Evolutionary conservation across 345 rosid genomes (phyloP).

Genomic region (Pistacia vera): DNA sequence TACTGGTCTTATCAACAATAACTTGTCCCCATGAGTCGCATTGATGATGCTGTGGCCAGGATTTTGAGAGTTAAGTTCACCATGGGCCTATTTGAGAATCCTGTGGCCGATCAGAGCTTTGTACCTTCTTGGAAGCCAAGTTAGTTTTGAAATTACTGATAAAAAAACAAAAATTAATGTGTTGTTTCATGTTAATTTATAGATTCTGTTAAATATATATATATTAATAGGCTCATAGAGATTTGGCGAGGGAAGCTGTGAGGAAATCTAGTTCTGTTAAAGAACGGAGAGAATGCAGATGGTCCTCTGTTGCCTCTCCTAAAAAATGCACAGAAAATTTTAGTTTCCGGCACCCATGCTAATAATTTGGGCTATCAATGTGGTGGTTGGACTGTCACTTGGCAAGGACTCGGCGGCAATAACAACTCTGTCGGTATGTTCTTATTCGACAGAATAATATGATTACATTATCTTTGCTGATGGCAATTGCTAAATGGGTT

Average conservation of each 20-base stretch:
- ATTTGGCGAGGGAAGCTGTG: constrained; percentile 85
- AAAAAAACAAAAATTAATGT: too few relatives aligned
- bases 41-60: constrained; percentile 73
- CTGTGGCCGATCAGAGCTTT: constrained; percentile 53
- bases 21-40: constrained; percentile 61
- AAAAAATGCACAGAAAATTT: constrained; percentile 56
- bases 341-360: constrained; percentile 87
- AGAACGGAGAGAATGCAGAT: constrained; percentile 60
- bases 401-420: constrained; percentile 72
- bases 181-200: too few relatives aligned
- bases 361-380: constrained; percentile 84
- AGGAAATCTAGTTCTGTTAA: constrained; percentile 83
- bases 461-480: too few relatives aligned
- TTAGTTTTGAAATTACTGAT: background rate
- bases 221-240: constrained; percentile 57
- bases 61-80: constrained; percentile 77
- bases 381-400: constrained; percentile 84
- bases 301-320: constrained; percentile 65
- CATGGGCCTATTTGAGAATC: constrained; percentile 76
- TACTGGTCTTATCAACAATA: constrained; percentile 43
- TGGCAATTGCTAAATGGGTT: too few relatives aligned
- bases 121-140: constrained; percentile 61
- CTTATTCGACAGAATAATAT: background rate
- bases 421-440: constrained; percentile 58
- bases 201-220: too few relatives aligned